Percentiles rank a stretch among this genome's conserved stretches.
Conservation (phyloP, 2,329 filamentous ascomycete species). For the Phaeosphaeria sp. region DNA sequence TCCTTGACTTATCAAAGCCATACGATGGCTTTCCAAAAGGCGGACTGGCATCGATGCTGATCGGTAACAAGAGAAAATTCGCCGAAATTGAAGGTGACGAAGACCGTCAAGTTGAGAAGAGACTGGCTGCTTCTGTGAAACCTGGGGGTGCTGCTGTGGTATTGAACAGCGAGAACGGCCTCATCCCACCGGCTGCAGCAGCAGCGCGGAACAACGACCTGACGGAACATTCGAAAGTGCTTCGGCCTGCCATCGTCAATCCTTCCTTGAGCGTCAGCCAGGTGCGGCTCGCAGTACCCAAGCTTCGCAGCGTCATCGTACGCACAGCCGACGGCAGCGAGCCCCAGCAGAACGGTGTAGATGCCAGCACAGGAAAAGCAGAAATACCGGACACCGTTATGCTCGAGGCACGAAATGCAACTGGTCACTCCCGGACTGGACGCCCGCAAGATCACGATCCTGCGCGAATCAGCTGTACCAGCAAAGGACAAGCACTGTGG, state of each 20-base stretch:
- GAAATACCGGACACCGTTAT: conserved; percentile 70
- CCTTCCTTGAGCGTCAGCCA: conserved; percentile 83
- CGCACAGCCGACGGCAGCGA: conserved; percentile 76
- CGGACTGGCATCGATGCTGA: conserved; percentile 80
- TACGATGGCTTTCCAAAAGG: conserved; percentile 92
- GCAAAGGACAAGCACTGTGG: conserved; percentile 83
- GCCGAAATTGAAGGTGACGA: conserved; percentile 77
- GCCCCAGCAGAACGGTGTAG: conserved; percentile 53
- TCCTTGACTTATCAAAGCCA: conserved; percentile 89
- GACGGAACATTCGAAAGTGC: conserved; percentile 73
- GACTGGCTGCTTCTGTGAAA: conserved; percentile 63
- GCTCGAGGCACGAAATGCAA: conserved; percentile 87
- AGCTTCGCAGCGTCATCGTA: conserved; percentile 81
- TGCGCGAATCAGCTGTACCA: conserved; percentile 80
- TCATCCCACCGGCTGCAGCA: conserved; percentile 75
- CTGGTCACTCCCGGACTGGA: conserved; percentile 64
- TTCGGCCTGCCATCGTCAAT: conserved; percentile 86
- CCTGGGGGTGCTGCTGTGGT: conserved; percentile 77
- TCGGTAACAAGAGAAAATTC: conserved; percentile 92
- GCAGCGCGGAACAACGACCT: conserved; percentile 43
- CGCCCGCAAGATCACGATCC: conserved; percentile 75
- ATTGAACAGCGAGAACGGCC: conserved; percentile 76
- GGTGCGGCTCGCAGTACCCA: conserved; percentile 84
- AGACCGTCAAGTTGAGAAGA: conserved; percentile 66
- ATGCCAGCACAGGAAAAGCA: conserved; percentile 51